Base-by-base conservation (phyloP, 2,329 filamentous ascomycete species). In the Alternaria rosae region DNA sequence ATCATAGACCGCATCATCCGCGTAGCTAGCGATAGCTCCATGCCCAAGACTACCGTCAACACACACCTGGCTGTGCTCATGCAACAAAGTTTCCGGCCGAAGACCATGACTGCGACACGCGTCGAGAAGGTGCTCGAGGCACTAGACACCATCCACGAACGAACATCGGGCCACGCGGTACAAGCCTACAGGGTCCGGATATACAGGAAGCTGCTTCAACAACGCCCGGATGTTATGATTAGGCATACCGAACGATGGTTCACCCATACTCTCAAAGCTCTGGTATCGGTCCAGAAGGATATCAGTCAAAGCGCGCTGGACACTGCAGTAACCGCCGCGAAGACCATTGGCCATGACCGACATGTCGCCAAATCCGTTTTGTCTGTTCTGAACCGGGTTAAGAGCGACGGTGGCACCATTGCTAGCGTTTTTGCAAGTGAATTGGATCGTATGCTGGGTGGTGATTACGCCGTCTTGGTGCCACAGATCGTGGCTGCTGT, bases 401-500 rank as follows among this genome's bases (percentile, higher is more conserved):
- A 84, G 56, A 89, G 83, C 17, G 92, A 93, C 70, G 88, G 90
- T 38, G 70, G 70, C 9, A 73, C 75, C 1, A 67, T 75, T 25
- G 72, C 68, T 6, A 86, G 90, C 10, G 90, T 89, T 70, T 89
- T 94, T 68, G 86, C 87, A 42, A 83, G 86, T 20, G 86, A 88
- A 30, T 83, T 98, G 55, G 86, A 86, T 58, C 82, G 84, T 11
- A 84, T 90, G 67, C 72, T 81, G 6, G 80, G 82, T 25, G 86
- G 88, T 65, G 86, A 88, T 12, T 85, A 87, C 21, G 87, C 87
- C 10, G 78, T 84, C 0, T 84, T 88, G 41, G 93, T 97, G 1
- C 94, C 95, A 6, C 91, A 93, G 67, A 92, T 98, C 21, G 98
- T 94, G 94, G 91, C 91, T 61, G 87, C 93, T 35, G 83, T 97